A percentile compares a stretch with the other conserved stretches of the same genome.
Evolutionary conservation across 2,329 filamentous ascomycete species (phyloP).

Genomic region (Pseudofabraea citricarpa): DNA sequence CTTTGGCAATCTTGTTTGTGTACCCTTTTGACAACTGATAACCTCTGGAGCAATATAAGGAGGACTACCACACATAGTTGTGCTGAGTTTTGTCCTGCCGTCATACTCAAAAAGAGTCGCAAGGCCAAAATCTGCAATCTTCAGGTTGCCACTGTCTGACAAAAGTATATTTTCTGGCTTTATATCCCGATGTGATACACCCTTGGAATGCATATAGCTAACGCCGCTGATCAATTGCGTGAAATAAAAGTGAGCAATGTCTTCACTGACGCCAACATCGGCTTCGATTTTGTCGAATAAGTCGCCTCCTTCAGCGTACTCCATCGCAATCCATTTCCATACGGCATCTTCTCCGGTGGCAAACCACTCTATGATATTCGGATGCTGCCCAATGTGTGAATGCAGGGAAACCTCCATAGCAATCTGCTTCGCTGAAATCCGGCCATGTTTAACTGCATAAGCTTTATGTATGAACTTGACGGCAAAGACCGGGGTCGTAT

Average conservation of each 20-base stretch:
- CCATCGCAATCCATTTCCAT: slow-evolving; percentile 99
- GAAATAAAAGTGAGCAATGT: slow-evolving; percentile 97
- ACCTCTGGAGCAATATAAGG: slow-evolving; percentile 98
- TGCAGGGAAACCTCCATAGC: slow-evolving; percentile 89
- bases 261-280: slow-evolving; percentile 87
- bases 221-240: slow-evolving; percentile 85
- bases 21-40: slow-evolving; percentile 44
- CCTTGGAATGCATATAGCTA: slow-evolving; percentile 92
- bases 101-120: slow-evolving; percentile 91
- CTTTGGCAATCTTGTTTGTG: slow-evolving; percentile 41
- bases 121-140: slow-evolving; percentile 95
- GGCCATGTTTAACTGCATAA: slow-evolving; percentile 84
- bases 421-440: slow-evolving; percentile 83
- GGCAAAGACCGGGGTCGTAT: slow-evolving; percentile 75
- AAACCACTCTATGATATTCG: slow-evolving; percentile 92
- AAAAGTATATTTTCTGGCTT: slow-evolving; percentile 96
- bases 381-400: slow-evolving; percentile 80
- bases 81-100: slow-evolving; percentile 74
- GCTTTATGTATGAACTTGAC: slow-evolving; percentile 99
- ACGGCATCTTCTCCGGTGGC: slow-evolving; percentile 76
- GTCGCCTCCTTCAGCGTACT: slow-evolving; percentile 90
- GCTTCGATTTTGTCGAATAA: slow-evolving; percentile 99
- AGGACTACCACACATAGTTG: slow-evolving; percentile 89
- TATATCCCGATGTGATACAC: slow-evolving; percentile 86
- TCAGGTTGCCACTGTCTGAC: slow-evolving; percentile 77